Evolutionary conservation across 768 basidiomycete species (phyloP), one percentile per base, ranked within the genome.

Genomic region (Podaxis sp.): DNA sequence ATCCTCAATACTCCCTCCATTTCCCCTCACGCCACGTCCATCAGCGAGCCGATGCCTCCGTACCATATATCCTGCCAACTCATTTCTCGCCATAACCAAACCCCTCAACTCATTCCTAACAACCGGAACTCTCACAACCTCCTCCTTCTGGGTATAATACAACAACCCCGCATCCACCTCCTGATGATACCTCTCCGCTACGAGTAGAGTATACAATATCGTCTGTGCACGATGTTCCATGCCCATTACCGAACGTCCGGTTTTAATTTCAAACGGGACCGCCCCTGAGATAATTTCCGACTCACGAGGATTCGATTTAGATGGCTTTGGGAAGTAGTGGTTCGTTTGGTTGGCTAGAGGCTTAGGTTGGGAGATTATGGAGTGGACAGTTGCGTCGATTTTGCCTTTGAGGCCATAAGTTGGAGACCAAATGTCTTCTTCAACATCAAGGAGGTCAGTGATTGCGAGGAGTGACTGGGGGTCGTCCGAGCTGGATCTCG

Each of bases 161-260:
- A 99, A 79, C 48, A 99, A 76, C 13, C 97, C 97, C 5, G 88
- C 85, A 1, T 86, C 81, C 7, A 97, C 86, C 21, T 89, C 82
- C 4, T 84, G 82, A 4, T 87, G 92, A 67, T 98, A 98, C n/a
- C 96, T 84, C 70, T 98, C 95, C 40, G 86, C 84, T 66, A 94
- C 85, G 1, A 99, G 80, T 4, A 98, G 77, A 1, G 94, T 96
- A 71, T 99, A 99, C 3, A 99, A 76, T 88, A 98, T 95, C 1
- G 97, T 99, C 73, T 99, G 97, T 0, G 97, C 97, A 38, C 97
- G 89, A 72, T 98, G 96, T 65, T 96, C 94, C 85, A 95, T 87
- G 0, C 85, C 88, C 5, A 79, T 76, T 6, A 83, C 76, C 0
- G 88, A 76, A 32, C 90, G 82, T 1, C 97, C 97, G 0, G 97